These are phyloP conservation scores for Emergomyces pasteurianus DNA, from an alignment of 2,329 filamentous ascomycete genomes.

Conservation along the genomic window DNA sequence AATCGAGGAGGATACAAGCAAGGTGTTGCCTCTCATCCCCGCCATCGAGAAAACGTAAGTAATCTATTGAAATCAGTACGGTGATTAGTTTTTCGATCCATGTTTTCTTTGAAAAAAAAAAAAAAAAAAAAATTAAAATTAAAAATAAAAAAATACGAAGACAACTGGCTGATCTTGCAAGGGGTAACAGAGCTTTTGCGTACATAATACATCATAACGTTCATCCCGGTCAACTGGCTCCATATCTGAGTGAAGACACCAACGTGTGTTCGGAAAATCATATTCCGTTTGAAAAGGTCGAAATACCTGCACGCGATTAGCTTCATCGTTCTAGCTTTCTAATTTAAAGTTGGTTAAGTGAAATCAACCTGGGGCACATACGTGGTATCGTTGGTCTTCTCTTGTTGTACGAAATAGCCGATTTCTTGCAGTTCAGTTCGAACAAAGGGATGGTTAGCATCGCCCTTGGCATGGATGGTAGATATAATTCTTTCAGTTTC, in stretches of 20 bases:
- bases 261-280: constrained; percentile 57
- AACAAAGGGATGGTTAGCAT: constrained; percentile 43
- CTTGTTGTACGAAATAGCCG: constrained; percentile 23
- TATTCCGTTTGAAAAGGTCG: constrained; percentile 57
- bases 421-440: constrained; percentile 39
- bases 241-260: constrained; percentile 44
- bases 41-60: constrained; percentile 6
- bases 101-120: too few relatives aligned
- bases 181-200: constrained; percentile 33
- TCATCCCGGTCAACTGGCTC: constrained; percentile 47
- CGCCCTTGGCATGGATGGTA: constrained; percentile 45
- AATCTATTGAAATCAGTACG: constrained; percentile 9
- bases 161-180: neutral
- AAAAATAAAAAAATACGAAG: neutral
- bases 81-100: too few relatives aligned
- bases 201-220: constrained; percentile 49
- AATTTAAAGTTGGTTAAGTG: constrained; percentile 55
- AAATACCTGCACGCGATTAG: constrained; percentile 55
- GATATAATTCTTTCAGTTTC: constrained; percentile 33
- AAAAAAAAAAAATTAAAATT: neutral
- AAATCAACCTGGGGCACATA: constrained; percentile 31
- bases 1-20: constrained; percentile 43
- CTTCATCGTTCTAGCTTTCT: constrained; percentile 15
- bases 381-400: constrained; percentile 38
- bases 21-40: constrained; percentile 23